phyloP scores from a whole-genome alignment of 768 basidiomycete genomes.

The Lyophyllum decastes region DNA sequence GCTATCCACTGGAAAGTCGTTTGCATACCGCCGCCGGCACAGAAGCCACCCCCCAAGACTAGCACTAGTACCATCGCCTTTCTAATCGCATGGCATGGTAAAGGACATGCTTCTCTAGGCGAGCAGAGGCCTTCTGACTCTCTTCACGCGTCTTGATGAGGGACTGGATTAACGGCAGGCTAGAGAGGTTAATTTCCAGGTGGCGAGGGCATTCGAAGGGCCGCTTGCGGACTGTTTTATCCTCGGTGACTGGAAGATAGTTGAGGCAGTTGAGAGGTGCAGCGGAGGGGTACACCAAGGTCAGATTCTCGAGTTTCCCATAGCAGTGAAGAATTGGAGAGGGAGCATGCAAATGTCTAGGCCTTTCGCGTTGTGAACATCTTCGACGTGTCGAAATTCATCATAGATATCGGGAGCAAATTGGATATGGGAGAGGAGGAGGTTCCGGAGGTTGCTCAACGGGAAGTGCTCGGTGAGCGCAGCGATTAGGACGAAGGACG shows the following conservation, averaged over 20 bases:
- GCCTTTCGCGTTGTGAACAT: background rate
- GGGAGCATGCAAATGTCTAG: background rate
- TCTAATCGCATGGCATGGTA: background rate
- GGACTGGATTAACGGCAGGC: constrained; percentile 6
- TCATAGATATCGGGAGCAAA: constrained; percentile 1
- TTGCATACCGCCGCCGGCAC: background rate
- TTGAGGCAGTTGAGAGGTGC: constrained; percentile 9
- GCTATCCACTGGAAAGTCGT: background rate
- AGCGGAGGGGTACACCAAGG: constrained; percentile 5
- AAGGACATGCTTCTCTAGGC: background rate
- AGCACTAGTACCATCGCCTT: background rate
- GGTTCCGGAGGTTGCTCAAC: background rate
- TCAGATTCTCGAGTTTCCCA: constrained; percentile 9
- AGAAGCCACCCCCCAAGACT: background rate
- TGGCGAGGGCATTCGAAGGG: constrained; percentile 1
- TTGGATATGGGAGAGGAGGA: constrained; percentile 4
- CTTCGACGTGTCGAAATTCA: background rate
- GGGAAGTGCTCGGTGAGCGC: constrained; percentile 4
- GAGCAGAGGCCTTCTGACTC: background rate
- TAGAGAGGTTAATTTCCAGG: background rate
- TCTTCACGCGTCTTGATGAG: constrained; percentile 4
- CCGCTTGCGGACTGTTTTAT: background rate
- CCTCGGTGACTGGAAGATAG: background rate
- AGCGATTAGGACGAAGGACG: background rate
- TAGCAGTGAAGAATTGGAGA: constrained; percentile 5